phyloP scores from a whole-genome alignment of 2,329 filamentous ascomycete species.

The Calonectria honghensis region DNA sequence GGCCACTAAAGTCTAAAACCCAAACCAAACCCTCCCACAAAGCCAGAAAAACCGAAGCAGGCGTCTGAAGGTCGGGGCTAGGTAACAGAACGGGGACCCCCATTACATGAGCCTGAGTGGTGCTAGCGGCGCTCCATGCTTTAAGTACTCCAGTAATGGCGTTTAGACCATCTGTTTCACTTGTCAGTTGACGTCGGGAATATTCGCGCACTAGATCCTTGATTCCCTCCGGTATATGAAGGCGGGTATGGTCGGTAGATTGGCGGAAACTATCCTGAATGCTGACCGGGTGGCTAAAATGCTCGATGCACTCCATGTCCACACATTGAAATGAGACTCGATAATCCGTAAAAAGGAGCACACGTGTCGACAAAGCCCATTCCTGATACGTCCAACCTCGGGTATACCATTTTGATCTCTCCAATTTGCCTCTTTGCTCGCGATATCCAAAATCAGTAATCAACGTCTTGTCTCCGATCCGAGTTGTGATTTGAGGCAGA shows the following conservation, averaged over 20 bases:
- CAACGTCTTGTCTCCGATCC: neutral
- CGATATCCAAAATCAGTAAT: neutral
- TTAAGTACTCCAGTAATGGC: neutral
- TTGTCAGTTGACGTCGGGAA: neutral
- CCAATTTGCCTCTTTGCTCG: neutral
- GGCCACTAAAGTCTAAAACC: neutral
- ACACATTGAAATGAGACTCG: constrained; percentile 1
- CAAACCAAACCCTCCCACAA: constrained; percentile 1
- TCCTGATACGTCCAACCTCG: constrained; percentile 8
- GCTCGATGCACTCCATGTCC: neutral
- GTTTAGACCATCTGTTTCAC: neutral
- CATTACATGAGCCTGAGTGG: neutral
- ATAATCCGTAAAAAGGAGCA: neutral
- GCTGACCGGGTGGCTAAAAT: neutral
- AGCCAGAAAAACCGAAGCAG: neutral
- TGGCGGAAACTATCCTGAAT: neutral
- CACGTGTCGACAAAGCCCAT: neutral
- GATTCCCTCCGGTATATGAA: neutral
- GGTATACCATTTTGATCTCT: constrained; percentile 5
- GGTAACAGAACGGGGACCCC: neutral
- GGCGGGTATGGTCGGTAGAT: neutral
- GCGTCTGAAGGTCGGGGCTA: neutral
- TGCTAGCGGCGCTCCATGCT: neutral
- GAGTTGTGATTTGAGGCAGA: neutral
- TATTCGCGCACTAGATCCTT: neutral